These are phyloP conservation scores for Agrocybe chaxingu DNA, from an alignment of 768 basidiomycete species.

Conservation along the genomic window DNA sequence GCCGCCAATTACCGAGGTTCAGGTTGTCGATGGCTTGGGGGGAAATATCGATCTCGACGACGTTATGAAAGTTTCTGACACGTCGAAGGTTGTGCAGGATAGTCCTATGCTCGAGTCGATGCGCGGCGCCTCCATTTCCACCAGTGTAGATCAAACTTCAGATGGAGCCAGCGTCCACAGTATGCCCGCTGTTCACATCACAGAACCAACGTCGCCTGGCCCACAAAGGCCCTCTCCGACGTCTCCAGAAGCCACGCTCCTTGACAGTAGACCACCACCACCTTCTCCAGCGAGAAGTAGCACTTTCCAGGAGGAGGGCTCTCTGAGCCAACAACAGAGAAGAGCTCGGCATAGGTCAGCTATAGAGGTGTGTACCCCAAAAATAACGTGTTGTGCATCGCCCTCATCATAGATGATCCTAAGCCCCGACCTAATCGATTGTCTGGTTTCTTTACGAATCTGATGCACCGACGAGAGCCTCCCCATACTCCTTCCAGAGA, in stretches of 20 bases:
- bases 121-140: constrained; percentile 36
- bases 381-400: too few species aligned
- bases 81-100: constrained; percentile 1
- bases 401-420: too few species aligned
- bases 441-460: constrained; percentile 80
- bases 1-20: not conserved
- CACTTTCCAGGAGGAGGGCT: constrained; percentile 24
- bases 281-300: constrained; percentile 27
- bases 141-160: constrained; percentile 31
- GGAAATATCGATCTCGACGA: constrained; percentile 4
- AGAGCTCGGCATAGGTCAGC: constrained; percentile 47
- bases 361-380: constrained; percentile 48
- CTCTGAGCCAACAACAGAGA: constrained; percentile 32
- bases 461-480: constrained; percentile 71
- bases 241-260: constrained; percentile 5
- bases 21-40: constrained; percentile 6
- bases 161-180: constrained; percentile 60
- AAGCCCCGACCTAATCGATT: constrained; percentile 67
- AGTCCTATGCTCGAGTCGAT: constrained; percentile 27
- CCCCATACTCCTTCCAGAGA: constrained; percentile 25
- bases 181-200: constrained; percentile 53
- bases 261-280: constrained; percentile 22
- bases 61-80: not conserved
- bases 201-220: constrained; percentile 28
- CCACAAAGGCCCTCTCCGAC: constrained; percentile 29